Evolutionary conservation across 805 yeast species (phyloP), one percentile per base, ranked within the genome.

Genomic region (Komagataella kurtzmanii): DNA sequence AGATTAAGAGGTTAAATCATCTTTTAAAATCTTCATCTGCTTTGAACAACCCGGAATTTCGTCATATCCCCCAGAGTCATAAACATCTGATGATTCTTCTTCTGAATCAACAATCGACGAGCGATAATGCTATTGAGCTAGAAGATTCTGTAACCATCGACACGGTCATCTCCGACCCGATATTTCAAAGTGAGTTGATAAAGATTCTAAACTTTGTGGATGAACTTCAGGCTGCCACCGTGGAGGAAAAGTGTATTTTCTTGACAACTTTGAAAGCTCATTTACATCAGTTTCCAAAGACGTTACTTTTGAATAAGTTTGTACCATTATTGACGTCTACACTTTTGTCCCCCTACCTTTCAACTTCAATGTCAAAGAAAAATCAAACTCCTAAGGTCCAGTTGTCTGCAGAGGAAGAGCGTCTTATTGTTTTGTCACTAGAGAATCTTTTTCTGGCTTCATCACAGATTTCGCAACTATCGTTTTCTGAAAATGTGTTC

Each of bases 141-240:
- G 64, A 45, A 72, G 74, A 57, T 75, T 17, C 44, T 19, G 40
- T 24, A 12, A 36, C 44, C 12, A 71, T 90, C 48, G 78, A 81
- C 57, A 83, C 80, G 49, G 77, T 93, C 54, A 75, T 85, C n/a
- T 77, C 79, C 8, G 79, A 88, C 7, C 79, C 75, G 44, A 86
- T 79, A 58, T 91, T 90, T 65, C 85, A 88, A 66, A 90, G 88
- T 56, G 87, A 91, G 50, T 69, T 89, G 49, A 80, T 91, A 50
- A 83, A 85, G 59, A 83, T 95, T 2, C 74, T 91, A 70, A 80
- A 83, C 63, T 83, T 85, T 58, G 65, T 91, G 47, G 97, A 91
- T 61, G 93, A 86, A 52, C 81, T 87, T 55, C 79, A 89, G 7
- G 85, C 96, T 0, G 83, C 85, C 57, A 68, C 82, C 2, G 69